Evolutionary conservation across 306 rosid genomes (phyloP), one percentile per base, ranked within the genome.

Genomic region (Carpinus viminea): DNA sequence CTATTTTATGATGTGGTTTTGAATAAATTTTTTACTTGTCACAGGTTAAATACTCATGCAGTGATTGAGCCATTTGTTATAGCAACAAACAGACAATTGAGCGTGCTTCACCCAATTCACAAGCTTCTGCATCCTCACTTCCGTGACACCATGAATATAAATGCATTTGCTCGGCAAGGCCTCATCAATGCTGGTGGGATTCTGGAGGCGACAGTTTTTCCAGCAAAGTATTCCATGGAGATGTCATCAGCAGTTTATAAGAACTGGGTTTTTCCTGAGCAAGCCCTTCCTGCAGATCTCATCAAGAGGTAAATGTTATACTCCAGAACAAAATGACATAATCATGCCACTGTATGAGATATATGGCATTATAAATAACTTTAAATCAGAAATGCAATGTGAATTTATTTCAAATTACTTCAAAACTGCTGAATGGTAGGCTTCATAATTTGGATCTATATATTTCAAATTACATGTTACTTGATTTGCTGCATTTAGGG

Each of bases 21-120:
- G 21, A 64, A 38, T 59, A 16, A 7, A 41, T 47, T 80, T 38
- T 74, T 65, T 55, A 16, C 53, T 12, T 54, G 34, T 71, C 16
- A 56, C 87, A 92, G 97, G 96, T 76, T 94, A 85, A 84, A 89
- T 76, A 91, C 97, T 54, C 98, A 88, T 77, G 97, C 97, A 1
- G 87, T 46, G 60, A 89, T 87, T n/a, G 97, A 94, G 85, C 98
- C 97, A 50, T 88, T 94, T 64, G 73, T 88, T 74, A 91, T 94
- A 81, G 91, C 98, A 18, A 72, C 92, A 77, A 88, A 91, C 13
- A 85, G 98, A 72, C 95, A 86, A 41, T 85, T 94, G 45, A 94
- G 98, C 4, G 93, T 86, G 74, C 84, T 92, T 72, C 98, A 94
- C 64, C 98, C 98, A 0, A 85, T 94, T 83, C 36, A 92, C 64